phyloP scores from a whole-genome alignment of 495 filamentous ascomycete genomes.

The Oidiodendron maius region DNA sequence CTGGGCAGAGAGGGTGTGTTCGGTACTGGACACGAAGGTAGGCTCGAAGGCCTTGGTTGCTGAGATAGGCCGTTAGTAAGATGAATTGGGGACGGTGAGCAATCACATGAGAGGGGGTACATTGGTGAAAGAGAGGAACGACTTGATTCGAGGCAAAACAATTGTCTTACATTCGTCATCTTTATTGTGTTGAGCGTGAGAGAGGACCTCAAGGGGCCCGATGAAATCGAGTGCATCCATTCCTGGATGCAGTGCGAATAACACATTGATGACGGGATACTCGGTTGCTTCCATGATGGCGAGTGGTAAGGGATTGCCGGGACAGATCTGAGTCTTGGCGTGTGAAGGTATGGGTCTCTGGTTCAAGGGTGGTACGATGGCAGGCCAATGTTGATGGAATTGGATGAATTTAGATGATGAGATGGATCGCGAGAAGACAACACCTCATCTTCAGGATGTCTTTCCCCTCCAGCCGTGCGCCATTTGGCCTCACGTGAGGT shows the following conservation, averaged over 20 bases:
- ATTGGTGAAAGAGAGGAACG: constrained; percentile 1
- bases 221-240: constrained; percentile 58
- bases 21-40: constrained; percentile 54
- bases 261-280: constrained; percentile 40
- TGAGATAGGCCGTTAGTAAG: constrained; percentile 20
- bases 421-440: neutral
- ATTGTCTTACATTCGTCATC: constrained; percentile 52
- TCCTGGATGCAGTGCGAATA: constrained; percentile 40
- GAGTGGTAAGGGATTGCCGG: constrained; percentile 6
- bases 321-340: neutral
- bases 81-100: neutral
- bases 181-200: constrained; percentile 50
- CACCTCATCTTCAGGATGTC: too few species aligned
- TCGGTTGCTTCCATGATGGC: constrained; percentile 23
- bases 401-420: neutral
- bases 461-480: too few species aligned
- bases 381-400: too few species aligned
- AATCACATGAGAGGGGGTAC: neutral
- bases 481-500: too few species aligned
- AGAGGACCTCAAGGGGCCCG: constrained; percentile 61
- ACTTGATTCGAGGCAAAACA: constrained; percentile 4
- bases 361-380: too few species aligned
- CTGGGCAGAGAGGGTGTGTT: constrained; percentile 56
- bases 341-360: too few species aligned
- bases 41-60: constrained; percentile 58